A percentile compares a stretch with the other conserved stretches of the same genome.
phyloP scores from a whole-genome alignment of 2,329 filamentous ascomycete species.

The Ceratocystis papillata region DNA sequence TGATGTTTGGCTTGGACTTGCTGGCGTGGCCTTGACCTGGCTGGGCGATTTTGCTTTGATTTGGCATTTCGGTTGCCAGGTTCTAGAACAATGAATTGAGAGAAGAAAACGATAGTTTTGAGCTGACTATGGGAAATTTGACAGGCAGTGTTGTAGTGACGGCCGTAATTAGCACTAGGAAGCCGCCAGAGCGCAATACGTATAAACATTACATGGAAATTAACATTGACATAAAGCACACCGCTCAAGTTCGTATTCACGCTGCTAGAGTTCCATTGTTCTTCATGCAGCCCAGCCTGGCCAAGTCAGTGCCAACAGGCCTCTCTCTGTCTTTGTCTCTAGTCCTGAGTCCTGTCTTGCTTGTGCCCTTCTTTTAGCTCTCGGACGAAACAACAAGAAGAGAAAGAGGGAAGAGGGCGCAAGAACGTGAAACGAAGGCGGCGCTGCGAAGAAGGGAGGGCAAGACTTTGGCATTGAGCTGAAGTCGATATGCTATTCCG shows the following conservation, averaged over 20 bases:
- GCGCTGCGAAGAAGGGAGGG: not conserved
- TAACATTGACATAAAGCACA: not conserved
- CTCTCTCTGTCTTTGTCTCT: not conserved
- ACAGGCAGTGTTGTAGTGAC: not conserved
- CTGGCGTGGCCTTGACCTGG: not conserved
- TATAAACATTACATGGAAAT: too few relatives aligned
- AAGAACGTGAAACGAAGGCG: too few relatives aligned
- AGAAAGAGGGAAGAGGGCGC: not conserved
- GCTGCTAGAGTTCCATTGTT: slow-evolving; percentile 3
- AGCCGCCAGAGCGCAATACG: too few relatives aligned
- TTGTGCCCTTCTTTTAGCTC: not conserved
- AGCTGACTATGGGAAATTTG: not conserved
- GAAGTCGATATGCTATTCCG: too few relatives aligned
- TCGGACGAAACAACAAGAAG: not conserved
- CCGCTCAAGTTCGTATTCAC: not conserved
- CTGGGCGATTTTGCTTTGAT: slow-evolving; percentile 3
- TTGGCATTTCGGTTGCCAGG: slow-evolving; percentile 12
- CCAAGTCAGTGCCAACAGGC: not conserved
- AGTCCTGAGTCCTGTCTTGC: not conserved
- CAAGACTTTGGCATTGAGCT: not conserved
- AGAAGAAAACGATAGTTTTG: not conserved
- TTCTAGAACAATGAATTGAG: slow-evolving; percentile 1
- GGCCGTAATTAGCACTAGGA: not conserved
- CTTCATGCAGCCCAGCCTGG: not conserved
- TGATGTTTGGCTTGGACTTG: not conserved